Evolutionary conservation across 2,329 filamentous ascomycete species (phyloP).

Genomic region (Alternaria postmessia): DNA sequence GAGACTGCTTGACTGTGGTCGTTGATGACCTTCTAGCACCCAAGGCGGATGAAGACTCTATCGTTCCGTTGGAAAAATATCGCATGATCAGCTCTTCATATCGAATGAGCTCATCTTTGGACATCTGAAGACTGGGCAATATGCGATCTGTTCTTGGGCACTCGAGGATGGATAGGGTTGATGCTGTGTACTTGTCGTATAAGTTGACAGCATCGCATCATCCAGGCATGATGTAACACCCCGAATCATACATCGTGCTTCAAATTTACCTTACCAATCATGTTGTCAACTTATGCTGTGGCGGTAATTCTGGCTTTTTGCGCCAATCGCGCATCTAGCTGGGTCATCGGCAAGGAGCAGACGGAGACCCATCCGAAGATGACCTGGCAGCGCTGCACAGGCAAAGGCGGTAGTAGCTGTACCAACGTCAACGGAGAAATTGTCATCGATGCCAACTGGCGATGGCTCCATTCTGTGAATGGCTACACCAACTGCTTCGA

Average conservation of each 20-base stretch:
- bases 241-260: background rate
- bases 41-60: slow-evolving; percentile 25
- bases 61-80: slow-evolving; percentile 25
- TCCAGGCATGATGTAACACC: background rate
- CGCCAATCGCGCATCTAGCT: slow-evolving; percentile 39
- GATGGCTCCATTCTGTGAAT: slow-evolving; percentile 54
- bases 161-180: background rate
- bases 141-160: slow-evolving; percentile 10
- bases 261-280: slow-evolving; percentile 7
- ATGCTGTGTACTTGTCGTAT: background rate
- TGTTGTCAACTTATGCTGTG: slow-evolving; percentile 32
- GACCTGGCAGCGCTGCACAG: slow-evolving; percentile 52
- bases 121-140: slow-evolving; percentile 18
- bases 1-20: slow-evolving; percentile 12
- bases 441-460: slow-evolving; percentile 57
- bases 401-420: slow-evolving; percentile 45
- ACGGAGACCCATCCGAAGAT: slow-evolving; percentile 54
- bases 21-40: slow-evolving; percentile 4
- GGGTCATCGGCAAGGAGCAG: slow-evolving; percentile 46
- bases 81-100: slow-evolving; percentile 26
- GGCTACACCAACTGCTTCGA: slow-evolving; percentile 52
- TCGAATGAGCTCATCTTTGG: slow-evolving; percentile 16
- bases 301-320: slow-evolving; percentile 35
- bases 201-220: background rate
- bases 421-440: slow-evolving; percentile 45